Conservation (phyloP, 306 rosid species). For the Adenanthera pavonina region DNA sequence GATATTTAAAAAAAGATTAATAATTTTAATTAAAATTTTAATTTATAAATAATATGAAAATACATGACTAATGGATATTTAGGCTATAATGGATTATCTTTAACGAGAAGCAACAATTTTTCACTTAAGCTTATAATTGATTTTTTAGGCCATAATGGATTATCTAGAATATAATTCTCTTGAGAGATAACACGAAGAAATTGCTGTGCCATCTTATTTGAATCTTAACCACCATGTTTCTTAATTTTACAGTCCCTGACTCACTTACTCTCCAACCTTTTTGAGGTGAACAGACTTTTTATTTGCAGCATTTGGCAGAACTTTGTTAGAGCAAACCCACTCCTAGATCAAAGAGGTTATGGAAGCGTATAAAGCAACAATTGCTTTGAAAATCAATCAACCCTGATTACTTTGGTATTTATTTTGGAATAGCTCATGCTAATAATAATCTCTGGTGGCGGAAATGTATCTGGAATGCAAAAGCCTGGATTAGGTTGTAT, state of each 20-base stretch:
- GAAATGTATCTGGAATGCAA: too few species aligned
- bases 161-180: not conserved
- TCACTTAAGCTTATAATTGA: too few species aligned
- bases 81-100: too few species aligned
- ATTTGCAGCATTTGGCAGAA: conserved; percentile 11
- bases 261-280: not conserved
- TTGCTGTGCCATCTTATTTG: not conserved
- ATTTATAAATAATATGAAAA: too few species aligned
- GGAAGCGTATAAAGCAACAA: not conserved
- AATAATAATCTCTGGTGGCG: too few species aligned
- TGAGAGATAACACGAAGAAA: conserved; percentile 30
- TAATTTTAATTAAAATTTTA: too few species aligned
- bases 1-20: too few species aligned
- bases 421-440: not conserved
- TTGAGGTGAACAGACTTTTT: conserved; percentile 9
- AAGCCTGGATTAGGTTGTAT: too few species aligned
- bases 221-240: not conserved
- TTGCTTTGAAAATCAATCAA: not conserved
- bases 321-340: conserved; percentile 1
- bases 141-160: too few species aligned
- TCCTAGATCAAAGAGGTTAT: not conserved
- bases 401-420: not conserved
- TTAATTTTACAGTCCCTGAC: conserved; percentile 18
- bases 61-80: too few species aligned
- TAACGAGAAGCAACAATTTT: too few species aligned